Conservation (phyloP, 2,329 filamentous ascomycete species). For the Ophiostoma sp. region DNA sequence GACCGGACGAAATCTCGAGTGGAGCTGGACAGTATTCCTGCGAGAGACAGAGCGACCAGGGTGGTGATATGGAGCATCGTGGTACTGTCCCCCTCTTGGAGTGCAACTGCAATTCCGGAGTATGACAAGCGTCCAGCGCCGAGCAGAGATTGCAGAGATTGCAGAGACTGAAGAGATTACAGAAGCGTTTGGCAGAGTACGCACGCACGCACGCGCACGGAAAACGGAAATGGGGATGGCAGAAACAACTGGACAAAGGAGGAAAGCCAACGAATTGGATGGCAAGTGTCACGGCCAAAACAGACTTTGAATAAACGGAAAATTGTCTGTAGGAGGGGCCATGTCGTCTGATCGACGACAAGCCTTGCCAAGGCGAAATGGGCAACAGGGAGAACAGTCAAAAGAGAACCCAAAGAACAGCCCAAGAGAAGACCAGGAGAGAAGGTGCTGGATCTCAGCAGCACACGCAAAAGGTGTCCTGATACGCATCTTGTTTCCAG, state of each 20-base stretch:
- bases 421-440: not conserved
- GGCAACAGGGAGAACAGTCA: not conserved
- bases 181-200: not conserved
- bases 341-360: constrained; percentile 28
- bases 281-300: not conserved
- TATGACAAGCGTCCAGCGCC: constrained; percentile 2
- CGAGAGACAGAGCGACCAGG: not conserved
- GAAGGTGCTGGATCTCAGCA: not conserved
- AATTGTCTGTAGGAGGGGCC: not conserved
- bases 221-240: not conserved
- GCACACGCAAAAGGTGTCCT: not conserved
- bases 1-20: constrained; percentile 6
- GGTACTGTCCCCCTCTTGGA: not conserved
- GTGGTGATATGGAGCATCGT: not conserved
- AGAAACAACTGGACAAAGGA: not conserved
- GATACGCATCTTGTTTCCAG: constrained; percentile 25
- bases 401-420: not conserved
- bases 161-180: too few relatives aligned
- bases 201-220: not conserved
- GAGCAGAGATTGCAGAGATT: not conserved
- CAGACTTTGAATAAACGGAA: not conserved
- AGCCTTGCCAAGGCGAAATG: constrained; percentile 19
- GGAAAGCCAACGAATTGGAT: not conserved
- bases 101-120: constrained; percentile 24
- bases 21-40: not conserved